phyloP scores from a whole-genome alignment of 2,329 filamentous ascomycete species.

The Colletotrichum sidae region DNA sequence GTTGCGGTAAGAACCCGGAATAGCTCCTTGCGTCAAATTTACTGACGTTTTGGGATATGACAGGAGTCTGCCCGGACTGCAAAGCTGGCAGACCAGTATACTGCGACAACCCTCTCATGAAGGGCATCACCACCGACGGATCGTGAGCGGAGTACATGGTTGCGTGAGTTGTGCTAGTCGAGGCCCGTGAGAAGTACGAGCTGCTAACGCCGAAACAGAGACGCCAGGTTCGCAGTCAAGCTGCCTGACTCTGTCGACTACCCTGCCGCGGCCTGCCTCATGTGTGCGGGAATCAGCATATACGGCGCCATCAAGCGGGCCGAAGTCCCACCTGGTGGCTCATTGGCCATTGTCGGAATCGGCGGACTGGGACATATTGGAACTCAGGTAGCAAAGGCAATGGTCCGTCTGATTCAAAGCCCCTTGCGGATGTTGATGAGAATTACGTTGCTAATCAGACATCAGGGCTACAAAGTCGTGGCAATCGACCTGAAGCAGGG shows the following conservation, averaged over 20 bases:
- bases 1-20: slow-evolving; percentile 20
- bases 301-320: slow-evolving; percentile 34
- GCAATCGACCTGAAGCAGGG: slow-evolving; percentile 33
- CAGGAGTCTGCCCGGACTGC: slow-evolving; percentile 27
- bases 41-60: not conserved
- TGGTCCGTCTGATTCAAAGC: slow-evolving; percentile 3
- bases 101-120: slow-evolving; percentile 33
- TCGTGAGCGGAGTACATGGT: slow-evolving; percentile 36
- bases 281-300: slow-evolving; percentile 37
- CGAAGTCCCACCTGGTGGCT: slow-evolving; percentile 21
- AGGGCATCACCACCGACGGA: slow-evolving; percentile 28
- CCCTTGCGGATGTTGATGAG: too few species aligned
- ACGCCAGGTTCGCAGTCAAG: slow-evolving; percentile 33
- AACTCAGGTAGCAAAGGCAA: slow-evolving; percentile 34
- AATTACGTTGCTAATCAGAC: too few species aligned
- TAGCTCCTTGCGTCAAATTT: not conserved
- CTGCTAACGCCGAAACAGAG: not conserved
- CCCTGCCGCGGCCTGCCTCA: slow-evolving; percentile 27
- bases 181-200: not conserved
- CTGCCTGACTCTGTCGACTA: slow-evolving; percentile 26
- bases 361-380: slow-evolving; percentile 36
- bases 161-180: slow-evolving; percentile 11
- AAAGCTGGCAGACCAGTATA: slow-evolving; percentile 27
- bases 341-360: slow-evolving; percentile 32
- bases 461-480: slow-evolving; percentile 31